Base-by-base conservation (phyloP, 1,284 basidiomycete genomes). In the Sporisorium sorghi region DNA sequence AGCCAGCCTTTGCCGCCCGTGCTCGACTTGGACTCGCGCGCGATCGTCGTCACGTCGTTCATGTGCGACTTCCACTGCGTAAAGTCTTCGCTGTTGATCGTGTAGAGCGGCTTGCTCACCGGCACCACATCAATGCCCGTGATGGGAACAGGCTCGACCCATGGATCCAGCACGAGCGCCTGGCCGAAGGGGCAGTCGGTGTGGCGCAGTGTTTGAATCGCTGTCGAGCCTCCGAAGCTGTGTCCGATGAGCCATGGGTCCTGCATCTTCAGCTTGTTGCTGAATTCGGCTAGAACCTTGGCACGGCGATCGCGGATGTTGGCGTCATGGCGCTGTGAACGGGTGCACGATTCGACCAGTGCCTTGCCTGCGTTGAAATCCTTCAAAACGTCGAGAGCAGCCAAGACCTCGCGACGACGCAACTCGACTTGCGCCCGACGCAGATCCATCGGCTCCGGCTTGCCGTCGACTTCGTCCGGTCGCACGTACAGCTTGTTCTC, bases 21-120 rank as follows among this genome's bases (percentile, higher is more conserved):
- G 42, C 62, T 52, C 2, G 53, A 30, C 24, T 52, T 64, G 2
- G 73, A 66, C 37, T 73, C 68, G 40, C 60, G 52, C 2, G 69
- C 52, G 33, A 80, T 67, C 9, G 53, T 50, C 21, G 64, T 58
- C 9, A 82, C 68, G 17, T 72, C 63, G 23, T 59, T 57, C 55
- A 82, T 76, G 55, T 82, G 79, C 26, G 66, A 56, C 33, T 59
- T 64, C 80, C 80, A 82, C 12, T 72, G 56, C 1, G 78, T 72
- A 28, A 82, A 82, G 42, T 69, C 63, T 43, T 82, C 77, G 53
- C 75, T 77, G 60, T 82, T 82, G 66, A 82, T 80, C 30, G 64
- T 65, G 60, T 73, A 82, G 11, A 82, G 62, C 21, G 80, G 80
- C 23, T 73, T 62, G 51, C 57, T 71, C n/a, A 78, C 61, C 0